Conservation (phyloP, 129 eudicot species). For the Chrysanthemum lavandulifolium region DNA sequence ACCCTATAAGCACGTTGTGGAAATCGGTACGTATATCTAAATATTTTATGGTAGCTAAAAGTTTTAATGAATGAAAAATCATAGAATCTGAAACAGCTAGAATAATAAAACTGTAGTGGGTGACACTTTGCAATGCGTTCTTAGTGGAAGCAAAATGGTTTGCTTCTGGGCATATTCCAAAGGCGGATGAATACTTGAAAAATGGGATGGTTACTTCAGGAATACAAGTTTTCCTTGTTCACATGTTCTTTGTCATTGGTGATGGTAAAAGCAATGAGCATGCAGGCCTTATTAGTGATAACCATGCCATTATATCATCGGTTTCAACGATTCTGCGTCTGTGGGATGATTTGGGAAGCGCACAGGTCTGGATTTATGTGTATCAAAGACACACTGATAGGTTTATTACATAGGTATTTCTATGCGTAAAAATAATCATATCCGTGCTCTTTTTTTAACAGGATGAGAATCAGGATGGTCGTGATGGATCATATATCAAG, state of each 20-base stretch:
- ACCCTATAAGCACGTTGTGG: slow-evolving; percentile 36
- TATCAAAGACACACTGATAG: neutral
- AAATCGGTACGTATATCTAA: slow-evolving; percentile 11
- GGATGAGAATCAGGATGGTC: slow-evolving; percentile 54
- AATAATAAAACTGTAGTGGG: slow-evolving; percentile 37
- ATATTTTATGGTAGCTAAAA: neutral
- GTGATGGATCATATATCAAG: slow-evolving; percentile 52
- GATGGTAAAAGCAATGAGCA: slow-evolving; percentile 11
- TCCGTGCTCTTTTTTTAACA: slow-evolving; percentile 12
- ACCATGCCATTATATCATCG: slow-evolving; percentile 26
- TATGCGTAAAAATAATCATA: too few relatives aligned
- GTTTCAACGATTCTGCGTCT: slow-evolving; percentile 48
- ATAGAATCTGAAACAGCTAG: neutral
- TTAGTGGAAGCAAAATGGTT: slow-evolving; percentile 58
- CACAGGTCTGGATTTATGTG: slow-evolving; percentile 11
- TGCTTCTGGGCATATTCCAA: slow-evolving; percentile 32
- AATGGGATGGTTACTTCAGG: slow-evolving; percentile 53
- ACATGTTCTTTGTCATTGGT: slow-evolving; percentile 46
- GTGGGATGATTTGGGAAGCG: slow-evolving; percentile 38
- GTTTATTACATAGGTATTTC: neutral
- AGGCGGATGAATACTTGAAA: slow-evolving; percentile 42
- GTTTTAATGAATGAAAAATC: neutral
- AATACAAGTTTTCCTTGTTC: slow-evolving; percentile 35
- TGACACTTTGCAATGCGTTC: slow-evolving; percentile 42
- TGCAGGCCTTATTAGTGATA: slow-evolving; percentile 12